A percentile compares a stretch with the other conserved stretches of the same genome.
Conservation (phyloP, 2,329 filamentous ascomycete species). For the Nothophoma quercina region DNA sequence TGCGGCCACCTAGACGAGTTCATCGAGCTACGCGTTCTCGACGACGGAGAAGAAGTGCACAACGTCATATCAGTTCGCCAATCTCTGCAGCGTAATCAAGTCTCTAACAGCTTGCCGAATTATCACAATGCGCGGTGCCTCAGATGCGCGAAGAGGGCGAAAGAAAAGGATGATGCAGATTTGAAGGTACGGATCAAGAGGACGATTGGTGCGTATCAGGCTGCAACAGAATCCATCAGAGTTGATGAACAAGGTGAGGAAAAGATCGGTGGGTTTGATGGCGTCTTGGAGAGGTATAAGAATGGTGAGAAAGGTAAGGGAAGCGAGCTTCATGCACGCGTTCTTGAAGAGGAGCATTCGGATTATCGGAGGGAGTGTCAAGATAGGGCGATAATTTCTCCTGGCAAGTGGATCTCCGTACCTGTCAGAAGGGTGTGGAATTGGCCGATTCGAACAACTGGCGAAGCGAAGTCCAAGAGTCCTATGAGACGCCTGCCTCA, state of each 20-base stretch:
- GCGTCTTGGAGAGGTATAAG: neutral
- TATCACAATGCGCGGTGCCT: constrained; percentile 2
- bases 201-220: neutral
- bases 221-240: neutral
- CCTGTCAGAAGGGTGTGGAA: constrained; percentile 1
- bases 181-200: neutral
- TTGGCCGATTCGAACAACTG: neutral
- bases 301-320: neutral
- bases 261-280: neutral
- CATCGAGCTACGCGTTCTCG: constrained; percentile 1
- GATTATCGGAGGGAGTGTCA: neutral
- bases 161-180: neutral
- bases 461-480: neutral
- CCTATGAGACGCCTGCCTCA: neutral
- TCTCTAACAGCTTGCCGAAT: neutral
- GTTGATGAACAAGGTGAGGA: neutral
- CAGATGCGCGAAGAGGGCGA: neutral
- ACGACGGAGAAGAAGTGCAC: neutral
- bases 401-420: neutral
- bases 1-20: constrained; percentile 30
- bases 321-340: neutral
- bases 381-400: neutral
- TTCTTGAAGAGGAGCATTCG: constrained; percentile 5
- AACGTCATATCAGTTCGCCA: neutral
- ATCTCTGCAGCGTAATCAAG: neutral